A percentile compares a stretch with the other conserved stretches of the same genome.
phyloP scores from a whole-genome alignment of 2,329 filamentous ascomycete genomes.

The Triangularia verruculosa region DNA sequence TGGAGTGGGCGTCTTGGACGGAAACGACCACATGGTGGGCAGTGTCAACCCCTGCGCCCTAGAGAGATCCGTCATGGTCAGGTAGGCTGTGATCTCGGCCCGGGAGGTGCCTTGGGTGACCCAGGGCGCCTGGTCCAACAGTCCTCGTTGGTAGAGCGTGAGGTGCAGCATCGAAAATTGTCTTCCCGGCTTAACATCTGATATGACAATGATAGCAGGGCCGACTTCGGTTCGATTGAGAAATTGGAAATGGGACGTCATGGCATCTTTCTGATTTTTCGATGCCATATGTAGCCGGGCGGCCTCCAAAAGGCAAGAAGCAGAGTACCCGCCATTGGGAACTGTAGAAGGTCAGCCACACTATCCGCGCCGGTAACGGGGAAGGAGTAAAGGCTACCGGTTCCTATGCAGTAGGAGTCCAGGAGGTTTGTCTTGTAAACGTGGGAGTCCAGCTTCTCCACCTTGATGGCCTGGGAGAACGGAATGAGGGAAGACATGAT shows the following conservation, averaged over 20 bases:
- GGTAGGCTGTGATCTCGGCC: conserved; percentile 36
- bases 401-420: conserved; percentile 29
- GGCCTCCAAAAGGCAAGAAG: conserved; percentile 39
- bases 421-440: conserved; percentile 27
- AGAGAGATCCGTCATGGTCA: conserved; percentile 38
- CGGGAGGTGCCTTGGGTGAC: conserved; percentile 32
- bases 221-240: conserved; percentile 39
- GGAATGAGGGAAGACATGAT: conserved; percentile 14
- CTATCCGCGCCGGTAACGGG: not conserved
- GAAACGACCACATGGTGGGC: conserved; percentile 24
- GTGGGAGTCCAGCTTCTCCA: conserved; percentile 25
- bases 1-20: conserved; percentile 18
- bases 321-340: conserved; percentile 47
- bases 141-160: conserved; percentile 40
- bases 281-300: conserved; percentile 35
- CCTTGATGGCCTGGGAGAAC: conserved; percentile 25
- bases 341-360: conserved; percentile 24
- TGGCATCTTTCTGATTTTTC: conserved; percentile 37
- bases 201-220: conserved; percentile 37
- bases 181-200: conserved; percentile 42
- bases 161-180: conserved; percentile 42
- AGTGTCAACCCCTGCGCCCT: conserved; percentile 34
- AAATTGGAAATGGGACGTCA: conserved; percentile 43
- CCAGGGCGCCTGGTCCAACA: conserved; percentile 36
- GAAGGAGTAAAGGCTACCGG: conserved; percentile 18